These are phyloP conservation scores for Phytophthora colocasiae DNA, from an alignment of 352 stramenopile genomes.

Conservation along the genomic window DNA sequence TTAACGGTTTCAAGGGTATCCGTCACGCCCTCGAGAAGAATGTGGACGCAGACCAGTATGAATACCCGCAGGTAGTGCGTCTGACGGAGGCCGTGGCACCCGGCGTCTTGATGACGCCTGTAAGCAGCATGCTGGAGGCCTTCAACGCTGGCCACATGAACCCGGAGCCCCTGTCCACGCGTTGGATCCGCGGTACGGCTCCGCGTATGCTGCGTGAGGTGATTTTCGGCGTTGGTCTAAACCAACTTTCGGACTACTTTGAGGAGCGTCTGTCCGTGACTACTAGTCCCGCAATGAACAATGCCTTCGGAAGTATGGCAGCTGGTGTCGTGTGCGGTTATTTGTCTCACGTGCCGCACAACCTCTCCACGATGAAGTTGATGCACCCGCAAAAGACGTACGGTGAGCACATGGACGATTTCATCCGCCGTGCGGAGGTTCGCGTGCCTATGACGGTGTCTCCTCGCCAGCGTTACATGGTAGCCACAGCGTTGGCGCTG, in stretches of 20 bases:
- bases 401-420: conserved; percentile 83
- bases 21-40: conserved; percentile 87
- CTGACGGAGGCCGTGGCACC: conserved; percentile 85
- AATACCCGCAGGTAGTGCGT: conserved; percentile 82
- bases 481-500: conserved; percentile 77
- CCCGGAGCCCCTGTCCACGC: conserved; percentile 84
- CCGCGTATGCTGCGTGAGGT: conserved; percentile 91
- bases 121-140: conserved; percentile 92
- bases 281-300: conserved; percentile 78
- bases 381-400: conserved; percentile 93
- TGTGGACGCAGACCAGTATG: conserved; percentile 84
- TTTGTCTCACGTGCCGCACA: conserved; percentile 95
- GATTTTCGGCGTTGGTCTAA: conserved; percentile 94
- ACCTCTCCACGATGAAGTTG: conserved; percentile 96
- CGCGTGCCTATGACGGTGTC: conserved; percentile 81
- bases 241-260: conserved; percentile 95
- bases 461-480: conserved; percentile 71
- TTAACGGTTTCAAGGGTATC: conserved; percentile 94
- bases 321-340: conserved; percentile 94
- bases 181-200: conserved; percentile 91
- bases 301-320: conserved; percentile 88
- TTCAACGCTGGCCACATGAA: conserved; percentile 96
- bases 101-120: conserved; percentile 94
- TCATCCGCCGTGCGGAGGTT: conserved; percentile 82
- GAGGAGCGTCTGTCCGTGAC: conserved; percentile 89